Base-by-base conservation (phyloP, 2,329 filamentous ascomycete genomes). In the Pseudocercospora crystallina region DNA sequence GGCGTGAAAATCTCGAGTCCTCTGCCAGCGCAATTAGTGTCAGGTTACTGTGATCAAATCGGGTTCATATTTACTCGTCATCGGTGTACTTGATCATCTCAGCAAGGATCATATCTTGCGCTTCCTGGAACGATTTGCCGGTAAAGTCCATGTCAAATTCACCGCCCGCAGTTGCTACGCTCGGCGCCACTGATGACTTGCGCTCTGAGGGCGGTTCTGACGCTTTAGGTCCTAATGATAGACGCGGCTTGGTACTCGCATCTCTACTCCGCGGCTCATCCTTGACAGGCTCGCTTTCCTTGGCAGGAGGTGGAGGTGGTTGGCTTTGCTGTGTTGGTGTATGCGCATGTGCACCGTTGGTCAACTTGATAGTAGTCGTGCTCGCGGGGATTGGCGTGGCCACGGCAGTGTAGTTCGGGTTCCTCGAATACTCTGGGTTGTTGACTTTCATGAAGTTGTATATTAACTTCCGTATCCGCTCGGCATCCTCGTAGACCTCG, bases 361-460 rank as follows among this genome's bases (percentile, higher is more conserved):
- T 53, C 45, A 53, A 26, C 12, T 45, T 64, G 61, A 10, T 67
- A 65, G 29, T 69, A 65, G 12, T 65, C 56, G 31, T 15, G 5
- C 36, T 35, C 5, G 12, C 9, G 1, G 86, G 86, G 12, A 91
- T 76, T 0, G 89, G 87, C 1, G 89, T 90, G 5, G 89, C 81
- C 39, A 86, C 77, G 5, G 87, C 86, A 53, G 81, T 79, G 64
- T 95, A 94, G 40, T 80, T 77, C 12, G 78, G 76, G 57, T 81
- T 73, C 58, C 80, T 72, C 56, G 83, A 81, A 69, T 95, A 95
- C 12, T 88, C 89, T 11, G 90, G 90, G 62, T 96, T 95, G 61
- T 86, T 80, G 68, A 87, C 87, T 49, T 85, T 86, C 90, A 95
- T 95, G 69, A 84, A 90, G 64, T 91, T 92, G 68, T 87, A 91